A percentile compares a stretch with the other conserved stretches of the same genome.
Conservation (phyloP, 176 grass and related monocot species). For the Olyra latifolia region DNA sequence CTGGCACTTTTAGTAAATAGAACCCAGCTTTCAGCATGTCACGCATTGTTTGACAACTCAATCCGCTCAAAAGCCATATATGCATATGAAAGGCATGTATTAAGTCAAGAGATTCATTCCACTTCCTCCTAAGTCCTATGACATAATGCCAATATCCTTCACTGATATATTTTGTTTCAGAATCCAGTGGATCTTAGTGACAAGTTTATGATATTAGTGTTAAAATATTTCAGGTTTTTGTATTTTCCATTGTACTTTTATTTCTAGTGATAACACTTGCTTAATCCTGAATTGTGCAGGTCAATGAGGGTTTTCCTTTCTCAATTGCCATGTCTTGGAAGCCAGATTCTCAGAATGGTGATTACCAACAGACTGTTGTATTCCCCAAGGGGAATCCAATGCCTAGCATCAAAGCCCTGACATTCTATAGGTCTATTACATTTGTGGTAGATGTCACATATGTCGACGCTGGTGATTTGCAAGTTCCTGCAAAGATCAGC, state of each 20-base stretch:
- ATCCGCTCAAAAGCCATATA: neutral
- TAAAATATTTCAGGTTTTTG: neutral
- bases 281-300: slow-evolving; percentile 44
- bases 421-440: slow-evolving; percentile 63
- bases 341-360: slow-evolving; percentile 53
- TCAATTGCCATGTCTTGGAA: slow-evolving; percentile 87
- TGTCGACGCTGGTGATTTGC: slow-evolving; percentile 47
- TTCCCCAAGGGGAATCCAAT: slow-evolving; percentile 79
- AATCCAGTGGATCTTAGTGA: neutral
- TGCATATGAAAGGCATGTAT: neutral
- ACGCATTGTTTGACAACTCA: neutral
- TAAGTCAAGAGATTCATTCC: neutral
- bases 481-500: slow-evolving; percentile 67
- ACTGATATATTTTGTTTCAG: neutral
- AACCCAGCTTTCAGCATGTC: neutral
- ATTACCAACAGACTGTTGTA: slow-evolving; percentile 61
- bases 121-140: neutral
- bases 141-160: neutral
- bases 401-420: slow-evolving; percentile 74
- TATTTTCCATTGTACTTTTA: neutral
- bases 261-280: neutral
- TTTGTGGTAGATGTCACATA: slow-evolving; percentile 74
- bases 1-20: neutral
- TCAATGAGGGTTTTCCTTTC: slow-evolving; percentile 78
- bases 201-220: neutral